Evolutionary conservation across 164 flowering plant genomes (phyloP).

Genomic region (Cinnamomum chago): DNA sequence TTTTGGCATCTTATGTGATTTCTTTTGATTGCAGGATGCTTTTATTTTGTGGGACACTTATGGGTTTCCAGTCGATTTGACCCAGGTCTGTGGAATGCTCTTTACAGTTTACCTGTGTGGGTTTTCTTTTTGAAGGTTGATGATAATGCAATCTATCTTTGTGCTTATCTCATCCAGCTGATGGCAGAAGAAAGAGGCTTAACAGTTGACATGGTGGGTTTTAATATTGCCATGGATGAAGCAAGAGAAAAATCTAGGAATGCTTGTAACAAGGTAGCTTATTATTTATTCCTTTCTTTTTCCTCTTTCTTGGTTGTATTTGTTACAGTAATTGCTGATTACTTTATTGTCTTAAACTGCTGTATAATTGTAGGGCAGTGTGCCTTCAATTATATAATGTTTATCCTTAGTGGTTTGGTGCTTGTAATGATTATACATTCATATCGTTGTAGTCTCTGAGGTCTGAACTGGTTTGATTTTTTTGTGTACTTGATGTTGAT

Average conservation of each 20-base stretch:
- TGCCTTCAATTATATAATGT: too few relatives aligned
- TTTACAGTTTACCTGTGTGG: neutral
- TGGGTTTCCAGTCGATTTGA: slow-evolving; percentile 96
- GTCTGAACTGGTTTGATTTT: too few relatives aligned
- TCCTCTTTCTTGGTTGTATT: neutral
- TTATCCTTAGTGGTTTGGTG: too few relatives aligned
- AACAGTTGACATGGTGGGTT: slow-evolving; percentile 72
- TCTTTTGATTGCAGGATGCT: slow-evolving; percentile 71
- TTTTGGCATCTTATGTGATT: neutral
- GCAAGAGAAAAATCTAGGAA: slow-evolving; percentile 87
- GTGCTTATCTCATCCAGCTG: slow-evolving; percentile 37
- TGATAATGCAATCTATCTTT: neutral
- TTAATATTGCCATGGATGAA: slow-evolving; percentile 75
- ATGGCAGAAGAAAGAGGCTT: slow-evolving; percentile 98
- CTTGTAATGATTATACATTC: too few relatives aligned
- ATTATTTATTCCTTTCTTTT: neutral
- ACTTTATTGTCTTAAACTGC: neutral
- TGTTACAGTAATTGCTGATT: neutral
- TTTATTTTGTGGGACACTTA: slow-evolving; percentile 96
- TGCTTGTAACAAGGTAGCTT: slow-evolving; percentile 71
- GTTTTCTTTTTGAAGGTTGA: neutral
- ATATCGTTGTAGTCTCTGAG: too few relatives aligned
- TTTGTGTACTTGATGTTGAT: too few relatives aligned
- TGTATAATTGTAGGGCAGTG: neutral
- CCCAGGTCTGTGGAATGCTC: slow-evolving; percentile 54